These are phyloP conservation scores for Pichia phayaonensis DNA, from an alignment of 805 yeast genomes.

Conservation along the genomic window DNA sequence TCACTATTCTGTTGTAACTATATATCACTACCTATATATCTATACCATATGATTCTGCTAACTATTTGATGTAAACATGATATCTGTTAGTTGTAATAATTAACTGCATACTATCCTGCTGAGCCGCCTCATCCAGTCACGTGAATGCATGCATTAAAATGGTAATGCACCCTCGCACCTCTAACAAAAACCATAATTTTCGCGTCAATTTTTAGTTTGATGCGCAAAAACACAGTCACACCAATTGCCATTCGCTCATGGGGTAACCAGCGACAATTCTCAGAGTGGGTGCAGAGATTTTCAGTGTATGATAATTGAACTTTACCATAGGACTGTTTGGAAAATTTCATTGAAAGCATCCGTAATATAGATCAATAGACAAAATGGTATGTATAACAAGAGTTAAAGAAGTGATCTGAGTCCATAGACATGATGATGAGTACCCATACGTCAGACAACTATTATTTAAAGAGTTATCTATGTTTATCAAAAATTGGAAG, in stretches of 20 bases:
- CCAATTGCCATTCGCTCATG: neutral
- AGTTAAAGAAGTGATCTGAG: neutral
- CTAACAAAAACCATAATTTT: neutral
- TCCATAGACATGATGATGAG: neutral
- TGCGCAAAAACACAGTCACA: neutral
- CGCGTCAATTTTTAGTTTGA: neutral
- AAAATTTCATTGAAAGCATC: neutral
- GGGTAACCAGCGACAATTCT: neutral
- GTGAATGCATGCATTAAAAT: neutral
- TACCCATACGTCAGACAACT: neutral
- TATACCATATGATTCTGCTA: neutral
- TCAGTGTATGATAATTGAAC: neutral
- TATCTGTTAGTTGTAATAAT: no score
- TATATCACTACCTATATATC: neutral
- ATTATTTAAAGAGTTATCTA: neutral
- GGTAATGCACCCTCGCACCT: neutral
- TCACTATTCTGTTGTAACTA: neutral
- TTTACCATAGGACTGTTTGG: neutral
- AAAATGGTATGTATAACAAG: slow-evolving; percentile 10
- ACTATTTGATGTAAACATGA: neutral
- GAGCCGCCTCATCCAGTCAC: neutral
- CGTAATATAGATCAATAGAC: slow-evolving; percentile 8
- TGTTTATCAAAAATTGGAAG: no score
- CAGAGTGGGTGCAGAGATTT: neutral
- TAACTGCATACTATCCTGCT: neutral